Base-by-base conservation (phyloP, 2,329 filamentous ascomycete genomes). In the Amesomyces nigricolor region DNA sequence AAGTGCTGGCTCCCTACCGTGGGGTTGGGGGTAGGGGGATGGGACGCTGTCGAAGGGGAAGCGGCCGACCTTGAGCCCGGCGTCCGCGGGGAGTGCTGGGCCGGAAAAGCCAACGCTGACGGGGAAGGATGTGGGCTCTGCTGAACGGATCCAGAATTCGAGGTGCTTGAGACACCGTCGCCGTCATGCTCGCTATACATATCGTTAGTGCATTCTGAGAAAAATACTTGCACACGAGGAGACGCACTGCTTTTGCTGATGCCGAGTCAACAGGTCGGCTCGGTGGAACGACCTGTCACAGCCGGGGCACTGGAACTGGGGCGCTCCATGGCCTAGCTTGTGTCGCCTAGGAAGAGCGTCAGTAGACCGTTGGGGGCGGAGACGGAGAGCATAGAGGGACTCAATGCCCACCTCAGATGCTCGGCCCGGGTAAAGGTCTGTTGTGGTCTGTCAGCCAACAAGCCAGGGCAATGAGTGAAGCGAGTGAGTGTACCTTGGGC, bases 341-440 rank as follows among this genome's bases (percentile, higher is more conserved):
- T 85, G 82, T 52, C 82, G 79, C 63, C 82, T 83, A 55, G 13
- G 53, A 43, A 44, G 5, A 50, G 26, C 10, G 38, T 61, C 47
- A 58, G 53, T 32, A 45, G 47, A 35, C 16, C 14, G 3, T 10
- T 30, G 30, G 35, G 22, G 4, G 17, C 11, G 42, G 26, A 26
- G 13, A 47, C 14, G 10, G 39, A 9, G 46, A 6, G 14, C 14
- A 29, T 32, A 16, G 35, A 14, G 22, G 47, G 9, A 13, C 66
- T 67, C 61, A 26, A 26, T 26, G 22, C 22, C 22, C 4, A 84
- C 81, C 80, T 79, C 42, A 85, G 68, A 68, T 85, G 82, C 64
- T 85, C 81, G 30, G 81, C 82, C 64, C 82, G 73, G 11, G 81
- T 83, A 59, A 85, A 85, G 2, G 78, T 83, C 81, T 84, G 17